phyloP scores from a whole-genome alignment of 345 rosid genomes.

The Atalantia buxifolia region DNA sequence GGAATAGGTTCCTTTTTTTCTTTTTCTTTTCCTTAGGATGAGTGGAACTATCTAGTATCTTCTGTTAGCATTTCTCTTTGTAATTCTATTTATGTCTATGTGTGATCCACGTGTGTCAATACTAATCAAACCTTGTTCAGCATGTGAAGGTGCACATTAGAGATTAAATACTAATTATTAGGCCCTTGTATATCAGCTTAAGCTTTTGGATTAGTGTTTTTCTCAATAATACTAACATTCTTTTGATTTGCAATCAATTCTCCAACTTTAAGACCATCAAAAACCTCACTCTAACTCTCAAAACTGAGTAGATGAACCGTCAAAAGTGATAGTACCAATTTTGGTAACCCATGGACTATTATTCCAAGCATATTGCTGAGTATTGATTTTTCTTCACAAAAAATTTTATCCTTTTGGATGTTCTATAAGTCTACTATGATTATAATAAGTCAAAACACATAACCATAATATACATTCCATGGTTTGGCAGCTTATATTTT shows the following conservation, averaged over 20 bases:
- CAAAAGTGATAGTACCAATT: neutral
- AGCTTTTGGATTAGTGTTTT: neutral
- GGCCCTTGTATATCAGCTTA: neutral
- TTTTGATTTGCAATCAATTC: neutral
- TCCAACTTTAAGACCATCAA: neutral
- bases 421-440: neutral
- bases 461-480: neutral
- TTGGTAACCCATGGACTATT: neutral
- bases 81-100: neutral
- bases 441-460: neutral
- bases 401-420: neutral
- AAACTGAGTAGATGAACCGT: neutral
- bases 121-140: neutral
- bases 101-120: neutral
- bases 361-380: neutral
- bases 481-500: neutral
- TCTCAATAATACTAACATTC: neutral
- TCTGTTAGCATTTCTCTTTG: too few species aligned
- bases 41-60: too few species aligned
- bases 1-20: too few species aligned
- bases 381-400: neutral
- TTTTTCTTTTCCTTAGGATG: too few species aligned
- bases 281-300: neutral
- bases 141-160: neutral
- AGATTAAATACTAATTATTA: neutral